Conservation (phyloP, 495 filamentous ascomycete genomes). For the Gamarada debralockiae region DNA sequence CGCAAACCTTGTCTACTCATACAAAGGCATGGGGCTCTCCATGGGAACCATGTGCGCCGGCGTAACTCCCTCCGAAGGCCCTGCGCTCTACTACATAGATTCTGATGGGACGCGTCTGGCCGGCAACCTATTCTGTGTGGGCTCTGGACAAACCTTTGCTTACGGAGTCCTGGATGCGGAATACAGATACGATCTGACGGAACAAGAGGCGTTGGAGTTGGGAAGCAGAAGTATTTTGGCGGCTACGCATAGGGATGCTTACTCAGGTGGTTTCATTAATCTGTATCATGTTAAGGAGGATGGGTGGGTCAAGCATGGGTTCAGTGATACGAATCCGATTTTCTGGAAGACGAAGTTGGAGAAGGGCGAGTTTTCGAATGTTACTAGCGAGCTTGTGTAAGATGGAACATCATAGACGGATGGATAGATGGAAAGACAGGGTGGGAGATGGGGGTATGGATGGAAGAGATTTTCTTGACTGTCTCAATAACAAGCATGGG, state of each 20-base stretch:
- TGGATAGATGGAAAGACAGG: not conserved
- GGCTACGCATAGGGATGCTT: conserved; percentile 96
- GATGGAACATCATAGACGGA: not conserved
- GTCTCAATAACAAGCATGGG: conserved; percentile 24
- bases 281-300: conserved; percentile 97
- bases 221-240: conserved; percentile 89
- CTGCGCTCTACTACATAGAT: conserved; percentile 98
- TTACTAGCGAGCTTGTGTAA: conserved; percentile 66
- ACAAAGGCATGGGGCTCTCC: conserved; percentile 95
- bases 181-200: conserved; percentile 82
- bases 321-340: conserved; percentile 90
- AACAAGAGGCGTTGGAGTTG: conserved; percentile 84
- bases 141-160: conserved; percentile 95
- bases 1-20: conserved; percentile 93
- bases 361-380: conserved; percentile 97
- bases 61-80: conserved; percentile 93
- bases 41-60: conserved; percentile 99
- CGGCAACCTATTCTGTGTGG: conserved; percentile 97
- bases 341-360: conserved; percentile 99
- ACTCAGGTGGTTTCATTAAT: conserved; percentile 98
- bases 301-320: conserved; percentile 98
- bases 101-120: conserved; percentile 90
- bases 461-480: conserved; percentile 17
- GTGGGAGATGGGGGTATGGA: conserved; percentile 2
- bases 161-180: conserved; percentile 97